A percentile compares a stretch with the other conserved stretches of the same genome.
Evolutionary conservation across 2,329 filamentous ascomycete genomes (phyloP).

Genomic region (Neofusicoccum cordaticola): DNA sequence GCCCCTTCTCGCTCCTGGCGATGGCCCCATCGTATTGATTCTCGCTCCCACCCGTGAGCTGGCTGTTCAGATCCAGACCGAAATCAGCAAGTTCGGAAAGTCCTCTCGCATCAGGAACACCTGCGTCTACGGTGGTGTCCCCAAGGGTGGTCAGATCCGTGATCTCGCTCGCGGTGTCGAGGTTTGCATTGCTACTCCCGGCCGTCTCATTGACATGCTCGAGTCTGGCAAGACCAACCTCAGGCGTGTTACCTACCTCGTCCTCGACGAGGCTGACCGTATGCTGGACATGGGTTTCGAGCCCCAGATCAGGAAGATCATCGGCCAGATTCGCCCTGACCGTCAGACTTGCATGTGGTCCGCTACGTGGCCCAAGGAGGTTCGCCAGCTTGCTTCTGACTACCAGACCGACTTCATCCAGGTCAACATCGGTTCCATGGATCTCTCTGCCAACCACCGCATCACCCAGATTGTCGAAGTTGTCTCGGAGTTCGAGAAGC

Average conservation of each 20-base stretch:
- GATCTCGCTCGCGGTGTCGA: slow-evolving; percentile 94
- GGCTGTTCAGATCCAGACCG: slow-evolving; percentile 96
- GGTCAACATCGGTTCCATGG: slow-evolving; percentile 96
- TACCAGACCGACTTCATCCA: slow-evolving; percentile 96
- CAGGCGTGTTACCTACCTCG: slow-evolving; percentile 94
- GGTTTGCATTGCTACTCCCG: slow-evolving; percentile 96
- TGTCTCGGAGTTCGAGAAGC: slow-evolving; percentile 94
- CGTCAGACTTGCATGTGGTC: slow-evolving; percentile 99
- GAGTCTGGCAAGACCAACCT: slow-evolving; percentile 98
- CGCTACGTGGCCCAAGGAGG: slow-evolving; percentile 98
- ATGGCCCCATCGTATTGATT: slow-evolving; percentile 94
- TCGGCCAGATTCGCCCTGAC: slow-evolving; percentile 94
- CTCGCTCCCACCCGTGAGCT: slow-evolving; percentile 96
- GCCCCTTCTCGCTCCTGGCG: slow-evolving; percentile 88
- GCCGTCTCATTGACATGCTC: slow-evolving; percentile 97
- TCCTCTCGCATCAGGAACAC: slow-evolving; percentile 98
- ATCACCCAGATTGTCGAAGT: slow-evolving; percentile 98
- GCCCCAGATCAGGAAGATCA: slow-evolving; percentile 98
- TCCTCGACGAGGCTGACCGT: slow-evolving; percentile 97
- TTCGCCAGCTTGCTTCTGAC: slow-evolving; percentile 84
- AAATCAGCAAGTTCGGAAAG: slow-evolving; percentile 98
- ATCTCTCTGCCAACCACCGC: slow-evolving; percentile 93
- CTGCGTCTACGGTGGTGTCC: slow-evolving; percentile 98
- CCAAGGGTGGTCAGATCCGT: slow-evolving; percentile 94
- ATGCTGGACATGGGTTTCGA: slow-evolving; percentile 99